These are phyloP conservation scores for Cyberlindnera xylosilytica DNA, from an alignment of 805 yeast genomes.

Conservation along the genomic window DNA sequence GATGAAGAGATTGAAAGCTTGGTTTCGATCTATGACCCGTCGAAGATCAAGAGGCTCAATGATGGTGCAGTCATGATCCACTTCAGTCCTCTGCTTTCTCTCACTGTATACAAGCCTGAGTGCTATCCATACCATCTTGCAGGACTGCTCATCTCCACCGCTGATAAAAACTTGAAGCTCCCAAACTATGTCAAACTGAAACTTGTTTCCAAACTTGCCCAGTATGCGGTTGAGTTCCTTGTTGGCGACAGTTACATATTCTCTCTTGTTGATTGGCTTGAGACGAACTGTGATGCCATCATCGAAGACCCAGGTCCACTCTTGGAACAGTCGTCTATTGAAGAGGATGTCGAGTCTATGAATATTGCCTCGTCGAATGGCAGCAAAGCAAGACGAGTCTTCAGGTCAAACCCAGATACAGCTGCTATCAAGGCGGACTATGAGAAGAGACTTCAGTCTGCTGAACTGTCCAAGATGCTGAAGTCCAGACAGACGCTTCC, in stretches of 20 bases:
- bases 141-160: slow-evolving; percentile 57
- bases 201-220: slow-evolving; percentile 45
- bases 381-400: slow-evolving; percentile 6
- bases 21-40: slow-evolving; percentile 47
- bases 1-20: slow-evolving; percentile 71
- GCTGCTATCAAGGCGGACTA: slow-evolving; percentile 35
- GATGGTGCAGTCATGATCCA: slow-evolving; percentile 20
- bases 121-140: slow-evolving; percentile 67
- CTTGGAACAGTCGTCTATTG: slow-evolving; percentile 25
- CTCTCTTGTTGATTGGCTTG: slow-evolving; percentile 74
- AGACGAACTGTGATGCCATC: slow-evolving; percentile 53
- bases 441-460: slow-evolving; percentile 28
- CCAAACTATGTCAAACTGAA: slow-evolving; percentile 70
- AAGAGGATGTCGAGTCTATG: slow-evolving; percentile 4
- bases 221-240: slow-evolving; percentile 40
- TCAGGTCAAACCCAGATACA: slow-evolving; percentile 31
- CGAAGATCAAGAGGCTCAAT: slow-evolving; percentile 29
- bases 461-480: slow-evolving; percentile 39
- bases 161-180: slow-evolving; percentile 40
- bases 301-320: slow-evolving; percentile 77
- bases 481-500: slow-evolving; percentile 59
- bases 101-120: slow-evolving; percentile 42
- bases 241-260: slow-evolving; percentile 71
- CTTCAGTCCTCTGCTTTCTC: slow-evolving; percentile 28
- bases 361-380: slow-evolving; percentile 4